Conservation (phyloP, 2,329 filamentous ascomycete species). For the Sporothrix luriei region DNA sequence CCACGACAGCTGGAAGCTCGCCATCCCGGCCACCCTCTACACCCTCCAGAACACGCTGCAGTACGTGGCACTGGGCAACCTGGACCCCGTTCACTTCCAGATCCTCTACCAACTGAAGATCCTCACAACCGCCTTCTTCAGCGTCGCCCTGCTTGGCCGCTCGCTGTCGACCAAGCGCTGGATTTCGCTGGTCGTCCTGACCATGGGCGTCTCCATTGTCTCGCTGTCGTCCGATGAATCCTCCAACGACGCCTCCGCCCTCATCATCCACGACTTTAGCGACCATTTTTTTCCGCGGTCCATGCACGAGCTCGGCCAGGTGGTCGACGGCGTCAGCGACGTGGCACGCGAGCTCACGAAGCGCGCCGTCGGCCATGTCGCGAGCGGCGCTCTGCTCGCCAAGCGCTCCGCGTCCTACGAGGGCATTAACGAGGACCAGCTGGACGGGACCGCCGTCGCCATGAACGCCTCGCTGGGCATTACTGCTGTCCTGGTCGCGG, state of each 20-base stretch:
- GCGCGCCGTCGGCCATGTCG: conserved; percentile 46
- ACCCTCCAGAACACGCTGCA: conserved; percentile 92
- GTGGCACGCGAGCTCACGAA: conserved; percentile 56
- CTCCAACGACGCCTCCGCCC: conserved; percentile 49
- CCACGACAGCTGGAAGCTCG: conserved; percentile 91
- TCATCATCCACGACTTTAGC: conserved; percentile 64
- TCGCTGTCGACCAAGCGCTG: conserved; percentile 73
- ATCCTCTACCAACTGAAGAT: conserved; percentile 95
- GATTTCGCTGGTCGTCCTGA: conserved; percentile 76
- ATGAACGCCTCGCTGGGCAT: conserved; percentile 83
- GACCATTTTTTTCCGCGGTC: conserved; percentile 76
- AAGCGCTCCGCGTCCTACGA: conserved; percentile 87
- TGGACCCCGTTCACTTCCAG: conserved; percentile 92
- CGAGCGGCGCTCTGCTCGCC: conserved; percentile 49
- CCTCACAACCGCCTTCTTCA: conserved; percentile 85
- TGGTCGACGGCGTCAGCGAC: conserved; percentile 55
- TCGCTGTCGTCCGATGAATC: conserved; percentile 69
- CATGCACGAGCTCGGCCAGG: conserved; percentile 72
- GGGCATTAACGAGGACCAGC: conserved; percentile 72
- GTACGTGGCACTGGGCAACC: conserved; percentile 86
- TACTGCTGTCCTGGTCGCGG: conserved; percentile 74
- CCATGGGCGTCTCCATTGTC: conserved; percentile 80
- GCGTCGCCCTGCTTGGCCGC: conserved; percentile 73
- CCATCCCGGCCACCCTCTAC: conserved; percentile 83
- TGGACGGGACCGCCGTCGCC: conserved; percentile 46